Conservation (phyloP, 177 flowering plant species). For the Telopea speciosissima region DNA sequence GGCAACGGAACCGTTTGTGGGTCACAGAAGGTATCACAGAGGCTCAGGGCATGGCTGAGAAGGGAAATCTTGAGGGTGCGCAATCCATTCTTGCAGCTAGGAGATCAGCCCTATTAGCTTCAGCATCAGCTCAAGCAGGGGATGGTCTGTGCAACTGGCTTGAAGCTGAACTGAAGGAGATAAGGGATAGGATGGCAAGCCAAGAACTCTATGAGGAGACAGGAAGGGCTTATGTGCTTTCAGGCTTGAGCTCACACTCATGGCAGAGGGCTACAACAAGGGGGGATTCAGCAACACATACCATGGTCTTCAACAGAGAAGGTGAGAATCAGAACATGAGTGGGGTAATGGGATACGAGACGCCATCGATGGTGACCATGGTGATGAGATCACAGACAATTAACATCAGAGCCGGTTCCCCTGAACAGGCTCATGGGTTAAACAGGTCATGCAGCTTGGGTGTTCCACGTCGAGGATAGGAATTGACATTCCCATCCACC, state of each 20-base stretch:
- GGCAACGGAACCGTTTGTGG: conserved; percentile 21
- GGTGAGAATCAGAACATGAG: not conserved
- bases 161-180: not conserved
- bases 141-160: not conserved
- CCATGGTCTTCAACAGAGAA: not conserved
- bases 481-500: not conserved
- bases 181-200: conserved; percentile 3
- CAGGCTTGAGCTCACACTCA: conserved; percentile 32
- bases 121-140: not conserved
- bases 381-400: conserved; percentile 16
- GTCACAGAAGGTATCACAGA: conserved; percentile 24
- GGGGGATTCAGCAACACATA: conserved; percentile 13
- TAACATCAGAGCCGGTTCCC: not conserved
- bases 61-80: not conserved
- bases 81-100: not conserved
- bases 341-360: conserved; percentile 15
- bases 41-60: conserved; percentile 13
- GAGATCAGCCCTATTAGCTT: not conserved
- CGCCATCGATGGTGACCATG: conserved; percentile 26
- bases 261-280: conserved; percentile 34
- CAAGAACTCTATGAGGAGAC: conserved; percentile 13
- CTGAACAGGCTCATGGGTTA: not conserved
- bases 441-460: conserved; percentile 10
- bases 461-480: not conserved
- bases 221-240: conserved; percentile 25